Evolutionary conservation across 148 eudicot species (phyloP).

Genomic region (Arctostaphylos glauca): DNA sequence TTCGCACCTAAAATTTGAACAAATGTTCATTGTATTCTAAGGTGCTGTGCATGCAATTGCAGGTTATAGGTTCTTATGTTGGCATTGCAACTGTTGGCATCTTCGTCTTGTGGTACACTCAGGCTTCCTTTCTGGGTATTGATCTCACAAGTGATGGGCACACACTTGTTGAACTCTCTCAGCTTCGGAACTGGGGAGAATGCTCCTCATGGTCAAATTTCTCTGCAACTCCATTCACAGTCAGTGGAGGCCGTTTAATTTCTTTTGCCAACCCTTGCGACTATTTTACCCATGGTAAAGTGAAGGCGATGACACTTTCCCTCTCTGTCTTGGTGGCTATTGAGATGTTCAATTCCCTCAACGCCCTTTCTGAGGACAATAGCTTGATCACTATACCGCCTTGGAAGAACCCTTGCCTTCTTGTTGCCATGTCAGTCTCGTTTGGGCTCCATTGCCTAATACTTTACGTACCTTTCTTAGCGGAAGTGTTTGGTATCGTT

Average conservation of each 20-base stretch:
- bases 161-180: conserved; percentile 54
- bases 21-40: neutral
- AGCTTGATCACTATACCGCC: conserved; percentile 83
- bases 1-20: neutral
- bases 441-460: conserved; percentile 72
- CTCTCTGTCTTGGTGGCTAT: conserved; percentile 88
- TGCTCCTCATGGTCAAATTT: conserved; percentile 83
- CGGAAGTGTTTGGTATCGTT: conserved; percentile 70
- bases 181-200: conserved; percentile 78
- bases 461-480: conserved; percentile 73
- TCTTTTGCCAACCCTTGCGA: conserved; percentile 72
- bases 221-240: conserved; percentile 62
- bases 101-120: conserved; percentile 77
- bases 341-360: conserved; percentile 88
- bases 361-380: conserved; percentile 80
- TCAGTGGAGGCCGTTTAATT: conserved; percentile 51
- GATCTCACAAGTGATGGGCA: conserved; percentile 70
- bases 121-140: conserved; percentile 68
- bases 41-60: conserved; percentile 14
- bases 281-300: conserved; percentile 71
- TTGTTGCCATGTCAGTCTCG: conserved; percentile 70
- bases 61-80: conserved; percentile 86
- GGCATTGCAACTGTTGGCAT: conserved; percentile 88
- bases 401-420: conserved; percentile 87
- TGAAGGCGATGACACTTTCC: conserved; percentile 86